phyloP scores from a whole-genome alignment of 495 filamentous ascomycete genomes.

The Podospora sp. region DNA sequence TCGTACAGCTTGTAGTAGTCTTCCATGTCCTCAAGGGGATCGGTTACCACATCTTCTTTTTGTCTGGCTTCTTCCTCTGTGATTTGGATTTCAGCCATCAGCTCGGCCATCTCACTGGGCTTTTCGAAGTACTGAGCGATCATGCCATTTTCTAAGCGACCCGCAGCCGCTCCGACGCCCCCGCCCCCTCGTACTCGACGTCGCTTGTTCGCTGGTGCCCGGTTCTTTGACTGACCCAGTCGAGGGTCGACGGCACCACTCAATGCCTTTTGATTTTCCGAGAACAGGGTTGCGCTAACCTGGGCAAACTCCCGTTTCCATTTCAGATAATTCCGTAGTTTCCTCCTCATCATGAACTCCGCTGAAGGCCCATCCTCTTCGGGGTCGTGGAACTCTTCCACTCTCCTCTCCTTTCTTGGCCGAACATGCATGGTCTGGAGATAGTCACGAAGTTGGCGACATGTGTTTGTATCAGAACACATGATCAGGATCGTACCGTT shows the following conservation, averaged over 20 bases:
- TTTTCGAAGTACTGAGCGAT: constrained; percentile 55
- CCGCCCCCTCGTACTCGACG: constrained; percentile 86
- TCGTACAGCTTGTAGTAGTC: constrained; percentile 93
- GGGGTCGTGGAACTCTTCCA: constrained; percentile 43
- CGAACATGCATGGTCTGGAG: constrained; percentile 87
- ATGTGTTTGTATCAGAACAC: constrained; percentile 88
- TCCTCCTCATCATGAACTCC: constrained; percentile 83
- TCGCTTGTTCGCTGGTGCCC: constrained; percentile 80
- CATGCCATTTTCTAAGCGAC: constrained; percentile 51
- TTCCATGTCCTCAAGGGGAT: constrained; percentile 85
- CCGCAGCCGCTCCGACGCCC: constrained; percentile 51
- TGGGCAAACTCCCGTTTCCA: constrained; percentile 92
- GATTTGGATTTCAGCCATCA: constrained; percentile 69
- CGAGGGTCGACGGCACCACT: constrained; percentile 59
- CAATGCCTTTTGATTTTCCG: constrained; percentile 79
- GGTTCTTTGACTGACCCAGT: constrained; percentile 43
- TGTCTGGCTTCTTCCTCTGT: constrained; percentile 81
- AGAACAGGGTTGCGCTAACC: constrained; percentile 72
- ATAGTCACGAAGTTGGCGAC: constrained; percentile 87
- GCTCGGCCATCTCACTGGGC: constrained; percentile 52
- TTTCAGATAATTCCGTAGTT: constrained; percentile 81
- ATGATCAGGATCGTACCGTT: constrained; percentile 91
- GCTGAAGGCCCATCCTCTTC: constrained; percentile 67
- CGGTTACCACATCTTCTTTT: constrained; percentile 72
- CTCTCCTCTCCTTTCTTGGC: constrained; percentile 49